These are phyloP conservation scores for Ophiocordyceps camponoti-rufipedis DNA, from an alignment of 2,329 filamentous ascomycete species.

Conservation along the genomic window DNA sequence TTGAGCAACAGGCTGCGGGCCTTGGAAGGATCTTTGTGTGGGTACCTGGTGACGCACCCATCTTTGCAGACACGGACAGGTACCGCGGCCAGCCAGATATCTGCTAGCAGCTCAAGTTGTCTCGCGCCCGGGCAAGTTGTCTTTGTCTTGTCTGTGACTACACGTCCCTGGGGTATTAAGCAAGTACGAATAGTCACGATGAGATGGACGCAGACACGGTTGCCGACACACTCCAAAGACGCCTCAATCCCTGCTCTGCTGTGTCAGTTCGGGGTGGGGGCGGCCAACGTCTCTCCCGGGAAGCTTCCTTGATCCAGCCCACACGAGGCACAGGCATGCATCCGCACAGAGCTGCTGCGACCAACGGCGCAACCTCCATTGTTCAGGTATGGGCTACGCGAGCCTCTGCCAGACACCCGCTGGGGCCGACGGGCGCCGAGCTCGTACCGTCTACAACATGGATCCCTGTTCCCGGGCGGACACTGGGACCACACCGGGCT, in stretches of 20 bases:
- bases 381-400: not conserved
- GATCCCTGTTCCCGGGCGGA: not conserved
- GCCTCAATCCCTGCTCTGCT: not conserved
- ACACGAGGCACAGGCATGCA: not conserved
- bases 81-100: too few species aligned
- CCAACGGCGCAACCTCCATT: not conserved
- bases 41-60: too few species aligned
- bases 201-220: too few species aligned
- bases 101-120: too few species aligned
- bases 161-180: not conserved
- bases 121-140: not conserved
- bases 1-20: constrained; percentile 1
- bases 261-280: not conserved
- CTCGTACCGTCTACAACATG: not conserved
- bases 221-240: too few species aligned
- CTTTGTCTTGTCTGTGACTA: not conserved
- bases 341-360: not conserved
- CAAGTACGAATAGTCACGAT: too few species aligned
- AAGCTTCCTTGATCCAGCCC: not conserved
- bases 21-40: too few species aligned
- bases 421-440: not conserved
- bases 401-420: not conserved
- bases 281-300: not conserved
- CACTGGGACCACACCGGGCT: not conserved
- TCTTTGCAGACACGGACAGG: too few species aligned